Evolutionary conservation across 495 filamentous ascomycete genomes (phyloP), one percentile per base, ranked within the genome.

Genomic region (Penicillium ochrochloron): DNA sequence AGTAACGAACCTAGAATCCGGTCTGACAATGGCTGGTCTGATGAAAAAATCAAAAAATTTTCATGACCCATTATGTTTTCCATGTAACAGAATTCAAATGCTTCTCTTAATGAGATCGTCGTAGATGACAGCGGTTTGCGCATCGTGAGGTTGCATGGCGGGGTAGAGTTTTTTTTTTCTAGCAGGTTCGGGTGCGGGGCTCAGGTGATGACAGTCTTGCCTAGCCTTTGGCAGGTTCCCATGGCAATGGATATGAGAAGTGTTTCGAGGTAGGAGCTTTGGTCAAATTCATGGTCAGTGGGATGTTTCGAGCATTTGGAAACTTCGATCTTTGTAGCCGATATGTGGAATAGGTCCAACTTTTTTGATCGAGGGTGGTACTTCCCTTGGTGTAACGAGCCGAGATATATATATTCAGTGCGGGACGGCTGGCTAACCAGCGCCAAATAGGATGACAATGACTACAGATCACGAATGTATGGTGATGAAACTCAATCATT

Each of bases 41-140:
- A 72, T 72, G 70, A 70, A 68, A 74, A 69, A 72, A 71, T 58
- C 61, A 29, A 70, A 72, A 69, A 70, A 70, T 68, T 68, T 70
- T 70, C 65, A 74, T 63, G 71, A 73, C 68, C 71, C 15, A 42
- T 33, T 31, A 0, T 48, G 10, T 48, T 25, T 48, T 48, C 19
- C 5, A 12, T 48, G n/a, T 9, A 19, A 19, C 15, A 5, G 1
- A 44, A 17, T 3, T 17, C 3, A 15, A 21, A 21, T 19, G 8
- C 4, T 44, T 21, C 9, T 44, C n/a, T 23, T 48, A 9, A 3
- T 25, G n/a, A 46, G n/a, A 48, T 25, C 44, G 9, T 48, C 21
- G 8, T 23, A 25, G 44, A 25, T 48, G 44, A 14, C 44, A 48
- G 44, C 44, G 5, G 8, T 42, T 42, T 42, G 39, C 39, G 8